Evolutionary conservation across 2,329 filamentous ascomycete genomes (phyloP).

Genomic region (Cadophora gregata): DNA sequence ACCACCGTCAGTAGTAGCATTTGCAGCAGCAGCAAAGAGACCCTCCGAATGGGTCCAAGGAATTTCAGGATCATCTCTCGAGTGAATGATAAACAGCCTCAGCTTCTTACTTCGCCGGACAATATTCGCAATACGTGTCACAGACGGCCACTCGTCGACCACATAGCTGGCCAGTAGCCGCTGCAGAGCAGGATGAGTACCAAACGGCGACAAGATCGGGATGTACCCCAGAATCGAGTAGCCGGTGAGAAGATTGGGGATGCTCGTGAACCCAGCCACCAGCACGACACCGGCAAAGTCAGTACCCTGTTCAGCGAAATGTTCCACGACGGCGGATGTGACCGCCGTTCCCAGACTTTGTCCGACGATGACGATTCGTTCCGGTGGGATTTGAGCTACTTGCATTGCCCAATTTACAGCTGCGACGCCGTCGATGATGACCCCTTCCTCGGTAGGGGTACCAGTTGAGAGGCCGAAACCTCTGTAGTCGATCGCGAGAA

Average conservation of each 20-base stretch:
- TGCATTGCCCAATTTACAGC: slow-evolving; percentile 75
- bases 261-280: slow-evolving; percentile 77
- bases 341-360: slow-evolving; percentile 92
- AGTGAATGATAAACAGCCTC: slow-evolving; percentile 77
- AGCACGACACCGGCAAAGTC: slow-evolving; percentile 83
- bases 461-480: slow-evolving; percentile 85
- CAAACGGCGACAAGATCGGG: slow-evolving; percentile 79
- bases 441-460: slow-evolving; percentile 77
- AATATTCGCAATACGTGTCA: slow-evolving; percentile 65
- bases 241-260: slow-evolving; percentile 72
- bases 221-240: slow-evolving; percentile 82
- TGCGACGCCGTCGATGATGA: slow-evolving; percentile 79
- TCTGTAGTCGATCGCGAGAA: slow-evolving; percentile 90
- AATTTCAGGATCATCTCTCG: slow-evolving; percentile 82
- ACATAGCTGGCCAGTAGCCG: slow-evolving; percentile 66
- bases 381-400: slow-evolving; percentile 66
- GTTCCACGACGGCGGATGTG: slow-evolving; percentile 73
- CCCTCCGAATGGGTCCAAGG: slow-evolving; percentile 72
- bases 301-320: slow-evolving; percentile 63
- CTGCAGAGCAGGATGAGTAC: slow-evolving; percentile 68
- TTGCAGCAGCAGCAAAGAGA: slow-evolving; percentile 65
- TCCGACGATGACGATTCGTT: slow-evolving; percentile 79
- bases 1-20: slow-evolving; percentile 52
- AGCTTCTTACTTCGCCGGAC: slow-evolving; percentile 60
- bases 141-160: slow-evolving; percentile 83